phyloP scores from a whole-genome alignment of 495 filamentous ascomycete genomes.

The Polyplosphaeria fusca region DNA sequence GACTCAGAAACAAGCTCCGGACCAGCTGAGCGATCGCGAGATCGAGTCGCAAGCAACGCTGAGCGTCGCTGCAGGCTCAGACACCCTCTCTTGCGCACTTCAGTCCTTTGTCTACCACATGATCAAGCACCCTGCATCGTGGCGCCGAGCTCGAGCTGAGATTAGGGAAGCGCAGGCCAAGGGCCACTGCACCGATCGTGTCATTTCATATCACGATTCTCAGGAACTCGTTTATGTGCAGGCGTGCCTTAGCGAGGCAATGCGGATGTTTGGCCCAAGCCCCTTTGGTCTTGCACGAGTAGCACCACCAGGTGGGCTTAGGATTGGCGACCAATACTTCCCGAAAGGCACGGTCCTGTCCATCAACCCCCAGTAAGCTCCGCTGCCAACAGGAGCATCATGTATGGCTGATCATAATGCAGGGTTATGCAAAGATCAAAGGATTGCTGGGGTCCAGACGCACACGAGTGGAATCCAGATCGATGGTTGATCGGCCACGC shows the following conservation, averaged over 20 bases:
- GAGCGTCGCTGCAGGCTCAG: constrained; percentile 47
- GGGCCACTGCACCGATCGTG: neutral
- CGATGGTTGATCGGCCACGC: constrained; percentile 43
- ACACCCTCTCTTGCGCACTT: constrained; percentile 45
- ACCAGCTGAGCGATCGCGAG: constrained; percentile 45
- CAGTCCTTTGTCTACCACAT: constrained; percentile 45
- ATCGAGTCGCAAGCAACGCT: constrained; percentile 42
- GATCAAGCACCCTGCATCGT: constrained; percentile 37
- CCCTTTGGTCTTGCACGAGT: constrained; percentile 37
- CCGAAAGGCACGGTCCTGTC: neutral
- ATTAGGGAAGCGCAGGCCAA: constrained; percentile 39
- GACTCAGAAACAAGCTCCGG: constrained; percentile 40
- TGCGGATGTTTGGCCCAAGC: constrained; percentile 45
- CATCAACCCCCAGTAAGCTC: constrained; percentile 38
- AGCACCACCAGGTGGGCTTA: constrained; percentile 32
- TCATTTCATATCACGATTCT: constrained; percentile 36
- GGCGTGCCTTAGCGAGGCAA: constrained; percentile 53
- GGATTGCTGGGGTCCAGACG: constrained; percentile 46
- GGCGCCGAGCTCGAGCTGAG: constrained; percentile 36
- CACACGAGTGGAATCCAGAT: constrained; percentile 47
- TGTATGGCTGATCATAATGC: constrained; percentile 39
- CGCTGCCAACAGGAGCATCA: constrained; percentile 47
- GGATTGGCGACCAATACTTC: constrained; percentile 8
- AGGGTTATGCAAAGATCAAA: too few species aligned
- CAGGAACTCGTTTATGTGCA: constrained; percentile 42